Evolutionary conservation across 1,139 yeast species (phyloP).

Genomic region (Geotrichum restrictum): DNA sequence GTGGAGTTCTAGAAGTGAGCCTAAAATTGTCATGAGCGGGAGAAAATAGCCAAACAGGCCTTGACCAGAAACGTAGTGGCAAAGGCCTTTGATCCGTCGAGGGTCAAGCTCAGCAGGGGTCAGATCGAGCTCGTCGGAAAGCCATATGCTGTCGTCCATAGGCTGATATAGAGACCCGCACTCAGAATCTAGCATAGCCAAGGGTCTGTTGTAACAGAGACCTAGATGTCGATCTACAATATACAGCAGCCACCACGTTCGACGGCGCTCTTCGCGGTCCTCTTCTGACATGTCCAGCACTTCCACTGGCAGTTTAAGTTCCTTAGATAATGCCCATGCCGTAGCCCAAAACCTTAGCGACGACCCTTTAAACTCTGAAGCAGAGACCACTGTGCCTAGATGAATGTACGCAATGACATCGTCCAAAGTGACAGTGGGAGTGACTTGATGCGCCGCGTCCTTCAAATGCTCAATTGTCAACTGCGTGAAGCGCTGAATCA

Average conservation of each 20-base stretch:
- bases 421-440: conserved; percentile 32
- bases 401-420: conserved; percentile 42
- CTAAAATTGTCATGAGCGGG: conserved; percentile 32
- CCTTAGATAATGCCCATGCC: conserved; percentile 39
- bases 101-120: conserved; percentile 30
- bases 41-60: conserved; percentile 31
- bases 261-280: conserved; percentile 40
- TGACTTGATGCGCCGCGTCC: conserved; percentile 27
- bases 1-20: conserved; percentile 29
- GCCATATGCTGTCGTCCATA: conserved; percentile 39
- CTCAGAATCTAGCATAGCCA: conserved; percentile 39
- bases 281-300: conserved; percentile 34
- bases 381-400: conserved; percentile 42
- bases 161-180: conserved; percentile 38
- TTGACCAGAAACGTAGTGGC: conserved; percentile 25
- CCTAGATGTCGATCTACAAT: conserved; percentile 43
- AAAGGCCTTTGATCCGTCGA: conserved; percentile 25
- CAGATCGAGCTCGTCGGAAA: conserved; percentile 23
- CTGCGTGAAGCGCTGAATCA: conserved; percentile 23
- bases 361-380: conserved; percentile 43
- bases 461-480: conserved; percentile 32
- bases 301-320: conserved; percentile 37
- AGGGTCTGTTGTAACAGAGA: conserved; percentile 40
- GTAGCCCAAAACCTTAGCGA: conserved; percentile 42
- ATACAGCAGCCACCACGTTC: conserved; percentile 45